A percentile compares a stretch with the other conserved stretches of the same genome.
Evolutionary conservation across 2,329 filamentous ascomycete genomes (phyloP).

Genomic region (Leptodontidium sp.): DNA sequence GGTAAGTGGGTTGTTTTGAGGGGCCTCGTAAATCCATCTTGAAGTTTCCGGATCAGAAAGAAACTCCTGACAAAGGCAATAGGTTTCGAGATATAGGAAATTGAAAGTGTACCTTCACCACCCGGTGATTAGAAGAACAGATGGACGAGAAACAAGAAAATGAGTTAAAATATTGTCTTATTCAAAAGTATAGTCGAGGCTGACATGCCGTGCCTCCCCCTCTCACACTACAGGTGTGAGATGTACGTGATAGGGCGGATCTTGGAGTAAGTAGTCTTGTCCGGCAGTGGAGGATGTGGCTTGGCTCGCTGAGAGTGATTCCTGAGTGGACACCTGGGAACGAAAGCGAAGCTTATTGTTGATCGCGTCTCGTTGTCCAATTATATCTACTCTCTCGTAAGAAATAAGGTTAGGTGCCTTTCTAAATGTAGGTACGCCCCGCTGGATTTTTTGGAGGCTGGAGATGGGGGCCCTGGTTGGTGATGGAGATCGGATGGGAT

Average conservation of each 20-base stretch:
- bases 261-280: neutral
- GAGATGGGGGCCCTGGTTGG: too few species aligned
- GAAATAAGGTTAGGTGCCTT: neutral
- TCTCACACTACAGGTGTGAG: neutral
- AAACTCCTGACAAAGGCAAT: too few species aligned
- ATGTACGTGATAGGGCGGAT: neutral
- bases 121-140: too few species aligned
- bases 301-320: neutral
- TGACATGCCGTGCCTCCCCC: slow-evolving; percentile 1
- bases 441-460: neutral
- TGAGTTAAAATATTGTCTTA: neutral
- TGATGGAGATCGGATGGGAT: too few species aligned
- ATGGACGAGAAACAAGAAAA: neutral
- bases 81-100: too few species aligned
- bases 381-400: neutral
- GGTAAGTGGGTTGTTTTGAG: neutral
- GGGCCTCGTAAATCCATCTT: too few species aligned
- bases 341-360: neutral
- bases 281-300: neutral
- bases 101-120: too few species aligned
- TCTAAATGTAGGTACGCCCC: neutral
- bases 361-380: neutral
- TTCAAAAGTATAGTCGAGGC: neutral
- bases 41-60: too few species aligned
- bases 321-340: neutral